phyloP scores from a whole-genome alignment of 495 filamentous ascomycete species.

The Haplographium delicatum region DNA sequence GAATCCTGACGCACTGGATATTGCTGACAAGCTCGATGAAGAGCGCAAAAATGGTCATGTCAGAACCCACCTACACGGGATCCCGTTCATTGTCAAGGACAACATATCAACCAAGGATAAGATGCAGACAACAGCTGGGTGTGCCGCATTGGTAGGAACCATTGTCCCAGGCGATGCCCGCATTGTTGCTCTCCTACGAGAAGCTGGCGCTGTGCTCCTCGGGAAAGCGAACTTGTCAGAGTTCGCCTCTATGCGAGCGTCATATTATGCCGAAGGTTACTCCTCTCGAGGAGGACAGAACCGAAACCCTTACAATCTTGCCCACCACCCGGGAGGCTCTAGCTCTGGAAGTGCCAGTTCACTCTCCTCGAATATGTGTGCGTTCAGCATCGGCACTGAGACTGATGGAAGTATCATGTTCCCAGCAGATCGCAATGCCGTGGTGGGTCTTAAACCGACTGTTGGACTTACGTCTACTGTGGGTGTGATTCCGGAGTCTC shows the following conservation, averaged over 20 bases:
- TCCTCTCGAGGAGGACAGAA: constrained; percentile 59
- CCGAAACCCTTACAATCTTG: constrained; percentile 54
- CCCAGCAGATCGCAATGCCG: constrained; percentile 36
- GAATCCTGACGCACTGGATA: constrained; percentile 38
- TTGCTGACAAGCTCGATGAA: constrained; percentile 41
- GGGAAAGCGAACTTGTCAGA: constrained; percentile 60
- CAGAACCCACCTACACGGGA: constrained; percentile 52
- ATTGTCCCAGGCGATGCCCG: constrained; percentile 58
- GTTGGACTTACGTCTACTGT: constrained; percentile 32
- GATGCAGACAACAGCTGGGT: constrained; percentile 54
- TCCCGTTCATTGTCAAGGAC: constrained; percentile 63
- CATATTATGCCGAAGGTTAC: constrained; percentile 27
- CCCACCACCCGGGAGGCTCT: constrained; percentile 57
- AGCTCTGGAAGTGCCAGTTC: constrained; percentile 50
- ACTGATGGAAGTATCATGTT: constrained; percentile 38
- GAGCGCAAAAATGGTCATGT: constrained; percentile 38
- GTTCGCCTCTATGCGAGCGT: constrained; percentile 52
- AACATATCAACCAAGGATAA: constrained; percentile 64
- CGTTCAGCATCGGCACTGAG: constrained; percentile 62
- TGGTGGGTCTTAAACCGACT: constrained; percentile 39
- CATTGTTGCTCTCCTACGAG: constrained; percentile 53
- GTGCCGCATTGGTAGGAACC: constrained; percentile 50
- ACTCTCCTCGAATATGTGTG: constrained; percentile 40
- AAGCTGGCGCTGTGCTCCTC: constrained; percentile 60
- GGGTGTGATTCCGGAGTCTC: constrained; percentile 33